Conservation (phyloP, 306 rosid genomes). For the Gleditsia sinensis region DNA sequence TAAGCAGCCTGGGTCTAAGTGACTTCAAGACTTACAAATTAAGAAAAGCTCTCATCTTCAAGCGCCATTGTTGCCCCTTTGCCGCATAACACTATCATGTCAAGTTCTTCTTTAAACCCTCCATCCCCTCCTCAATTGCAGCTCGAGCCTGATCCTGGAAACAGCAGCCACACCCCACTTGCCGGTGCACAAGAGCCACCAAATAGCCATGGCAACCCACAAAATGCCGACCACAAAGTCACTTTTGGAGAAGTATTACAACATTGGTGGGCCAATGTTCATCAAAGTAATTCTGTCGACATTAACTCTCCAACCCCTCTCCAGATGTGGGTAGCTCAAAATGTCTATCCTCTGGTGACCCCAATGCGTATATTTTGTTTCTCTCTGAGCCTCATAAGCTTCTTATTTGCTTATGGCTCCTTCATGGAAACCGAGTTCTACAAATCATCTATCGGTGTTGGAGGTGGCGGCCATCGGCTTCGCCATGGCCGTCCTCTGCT, state of each 20-base stretch:
- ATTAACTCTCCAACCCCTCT: constrained; percentile 11
- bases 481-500: background rate
- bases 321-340: constrained; percentile 27
- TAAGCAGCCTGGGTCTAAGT: background rate
- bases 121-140: background rate
- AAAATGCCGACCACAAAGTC: background rate
- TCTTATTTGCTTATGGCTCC: constrained; percentile 11
- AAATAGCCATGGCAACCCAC: background rate
- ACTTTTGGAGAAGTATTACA: background rate
- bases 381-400: background rate
- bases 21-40: background rate
- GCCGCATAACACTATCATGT: background rate
- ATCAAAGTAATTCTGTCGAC: background rate
- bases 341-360: constrained; percentile 35
- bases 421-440: constrained; percentile 29
- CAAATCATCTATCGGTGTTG: background rate
- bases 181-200: background rate
- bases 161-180: background rate
- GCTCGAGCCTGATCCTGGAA: constrained; percentile 29
- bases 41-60: background rate
- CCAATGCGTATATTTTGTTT: constrained; percentile 30
- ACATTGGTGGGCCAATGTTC: background rate
- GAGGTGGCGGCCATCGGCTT: background rate
- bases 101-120: constrained; percentile 20
- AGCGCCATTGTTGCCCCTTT: background rate